These are phyloP conservation scores for Colletotrichum noveboracense DNA, from an alignment of 2,329 filamentous ascomycete species.

Conservation along the genomic window DNA sequence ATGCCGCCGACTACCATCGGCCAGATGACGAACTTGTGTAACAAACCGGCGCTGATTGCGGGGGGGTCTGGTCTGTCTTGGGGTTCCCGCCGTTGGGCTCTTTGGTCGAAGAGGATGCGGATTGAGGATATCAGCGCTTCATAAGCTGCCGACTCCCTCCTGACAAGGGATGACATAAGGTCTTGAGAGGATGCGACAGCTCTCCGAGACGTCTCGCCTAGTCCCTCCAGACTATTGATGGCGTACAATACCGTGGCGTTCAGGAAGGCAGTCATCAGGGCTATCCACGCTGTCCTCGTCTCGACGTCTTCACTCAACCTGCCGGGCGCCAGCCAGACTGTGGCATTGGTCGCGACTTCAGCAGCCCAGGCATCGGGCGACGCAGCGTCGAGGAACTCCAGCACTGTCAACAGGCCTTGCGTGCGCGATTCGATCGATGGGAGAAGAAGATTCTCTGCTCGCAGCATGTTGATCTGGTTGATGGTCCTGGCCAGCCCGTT, in stretches of 20 bases:
- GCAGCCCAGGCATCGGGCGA: background rate
- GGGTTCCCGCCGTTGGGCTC: background rate
- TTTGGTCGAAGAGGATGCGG: background rate
- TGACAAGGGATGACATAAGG: accelerated
- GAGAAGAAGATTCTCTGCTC: background rate
- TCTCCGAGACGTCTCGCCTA: background rate
- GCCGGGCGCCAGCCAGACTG: background rate
- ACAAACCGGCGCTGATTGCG: background rate
- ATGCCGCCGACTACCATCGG: slow-evolving; percentile 2
- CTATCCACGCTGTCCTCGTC: background rate
- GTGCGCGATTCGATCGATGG: background rate
- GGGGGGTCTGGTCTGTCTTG: background rate
- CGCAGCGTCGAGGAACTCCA: background rate
- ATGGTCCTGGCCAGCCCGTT: background rate
- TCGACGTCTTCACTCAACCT: background rate
- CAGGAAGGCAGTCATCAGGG: background rate
- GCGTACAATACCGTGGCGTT: background rate
- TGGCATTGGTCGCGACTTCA: background rate
- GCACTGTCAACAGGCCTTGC: background rate
- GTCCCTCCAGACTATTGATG: background rate
- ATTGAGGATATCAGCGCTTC: background rate
- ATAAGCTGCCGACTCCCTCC: background rate
- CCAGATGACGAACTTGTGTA: slow-evolving; percentile 5
- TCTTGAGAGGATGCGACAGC: background rate
- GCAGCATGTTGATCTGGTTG: background rate